Percentiles rank a stretch among this genome's conserved stretches.
phyloP scores from a whole-genome alignment of 148 eudicot species.

The Dysphania ambrosioides region DNA sequence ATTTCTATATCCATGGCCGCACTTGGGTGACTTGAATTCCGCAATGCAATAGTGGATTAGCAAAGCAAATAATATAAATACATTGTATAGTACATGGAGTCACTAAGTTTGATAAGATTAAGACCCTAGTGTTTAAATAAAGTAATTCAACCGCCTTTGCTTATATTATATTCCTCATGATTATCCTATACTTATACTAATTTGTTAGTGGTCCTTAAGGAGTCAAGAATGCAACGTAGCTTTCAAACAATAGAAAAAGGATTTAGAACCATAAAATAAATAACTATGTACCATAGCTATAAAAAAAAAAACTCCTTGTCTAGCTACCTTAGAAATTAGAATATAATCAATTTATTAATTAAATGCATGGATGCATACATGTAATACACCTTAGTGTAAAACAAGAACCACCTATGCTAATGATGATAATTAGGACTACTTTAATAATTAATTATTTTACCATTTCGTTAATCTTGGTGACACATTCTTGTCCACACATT shows the following conservation, averaged over 20 bases:
- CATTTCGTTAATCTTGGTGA: slow-evolving; percentile 11
- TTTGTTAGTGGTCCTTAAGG: neutral
- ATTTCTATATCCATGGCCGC: slow-evolving; percentile 17
- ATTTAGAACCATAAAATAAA: neutral
- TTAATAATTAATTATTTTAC: neutral
- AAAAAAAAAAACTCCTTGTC: slow-evolving; percentile 10
- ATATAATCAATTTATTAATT: too few relatives aligned
- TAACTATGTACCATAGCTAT: neutral
- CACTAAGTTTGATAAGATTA: slow-evolving; percentile 23
- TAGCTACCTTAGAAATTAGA: neutral
- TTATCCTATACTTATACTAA: neutral
- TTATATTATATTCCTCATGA: slow-evolving; percentile 4
- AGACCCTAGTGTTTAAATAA: slow-evolving; percentile 24
- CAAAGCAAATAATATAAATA: neutral
- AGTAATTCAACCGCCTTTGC: slow-evolving; percentile 19
- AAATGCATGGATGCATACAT: slow-evolving; percentile 23
- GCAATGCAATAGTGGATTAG: slow-evolving; percentile 24
- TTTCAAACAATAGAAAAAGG: neutral
- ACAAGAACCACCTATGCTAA: slow-evolving; percentile 12
- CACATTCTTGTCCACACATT: slow-evolving; percentile 21
- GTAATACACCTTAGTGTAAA: slow-evolving; percentile 10
- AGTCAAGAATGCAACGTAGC: slow-evolving; percentile 4
- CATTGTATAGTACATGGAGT: slow-evolving; percentile 13
- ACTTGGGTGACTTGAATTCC: slow-evolving; percentile 27
- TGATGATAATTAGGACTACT: slow-evolving; percentile 7